Evolutionary conservation across 2,329 filamentous ascomycete species (phyloP).

Genomic region (Macroventuria anomochaeta): DNA sequence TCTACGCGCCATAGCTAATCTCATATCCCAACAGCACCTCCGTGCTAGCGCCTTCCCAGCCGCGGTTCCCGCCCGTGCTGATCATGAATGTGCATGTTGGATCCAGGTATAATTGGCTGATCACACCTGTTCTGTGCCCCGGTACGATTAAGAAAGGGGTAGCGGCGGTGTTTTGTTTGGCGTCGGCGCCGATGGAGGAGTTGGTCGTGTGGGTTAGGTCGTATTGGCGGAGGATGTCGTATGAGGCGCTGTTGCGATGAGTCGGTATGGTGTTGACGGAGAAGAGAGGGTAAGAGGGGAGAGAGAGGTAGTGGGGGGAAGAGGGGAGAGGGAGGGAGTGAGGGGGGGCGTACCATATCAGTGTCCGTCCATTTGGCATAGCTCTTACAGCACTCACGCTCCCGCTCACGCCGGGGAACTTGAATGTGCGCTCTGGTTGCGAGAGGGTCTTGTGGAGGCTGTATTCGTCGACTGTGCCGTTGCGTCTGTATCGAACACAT

Average conservation of each 20-base stretch:
- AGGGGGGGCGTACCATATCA: constrained; percentile 71
- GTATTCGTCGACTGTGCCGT: constrained; percentile 94
- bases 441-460: constrained; percentile 81
- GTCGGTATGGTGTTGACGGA: no score
- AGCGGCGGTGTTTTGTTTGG: constrained; percentile 67
- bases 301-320: not conserved
- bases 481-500: constrained; percentile 64
- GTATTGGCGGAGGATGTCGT: constrained; percentile 92
- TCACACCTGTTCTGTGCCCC: constrained; percentile 85
- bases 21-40: constrained; percentile 96
- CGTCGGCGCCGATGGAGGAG: not conserved
- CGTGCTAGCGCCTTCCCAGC: constrained; percentile 90
- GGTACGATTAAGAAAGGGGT: constrained; percentile 97
- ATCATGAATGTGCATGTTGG: constrained; percentile 90
- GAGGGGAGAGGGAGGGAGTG: not conserved
- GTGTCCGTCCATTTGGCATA: constrained; percentile 91
- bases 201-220: constrained; percentile 72
- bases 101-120: constrained; percentile 85
- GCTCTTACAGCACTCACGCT: constrained; percentile 85
- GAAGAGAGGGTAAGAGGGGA: no score
- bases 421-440: constrained; percentile 78
- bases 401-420: constrained; percentile 87
- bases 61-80: constrained; percentile 86
- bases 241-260: constrained; percentile 85
- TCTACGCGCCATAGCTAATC: constrained; percentile 63